Evolutionary conservation across 768 basidiomycete species (phyloP).

Genomic region (Lentinula aciculospora): DNA sequence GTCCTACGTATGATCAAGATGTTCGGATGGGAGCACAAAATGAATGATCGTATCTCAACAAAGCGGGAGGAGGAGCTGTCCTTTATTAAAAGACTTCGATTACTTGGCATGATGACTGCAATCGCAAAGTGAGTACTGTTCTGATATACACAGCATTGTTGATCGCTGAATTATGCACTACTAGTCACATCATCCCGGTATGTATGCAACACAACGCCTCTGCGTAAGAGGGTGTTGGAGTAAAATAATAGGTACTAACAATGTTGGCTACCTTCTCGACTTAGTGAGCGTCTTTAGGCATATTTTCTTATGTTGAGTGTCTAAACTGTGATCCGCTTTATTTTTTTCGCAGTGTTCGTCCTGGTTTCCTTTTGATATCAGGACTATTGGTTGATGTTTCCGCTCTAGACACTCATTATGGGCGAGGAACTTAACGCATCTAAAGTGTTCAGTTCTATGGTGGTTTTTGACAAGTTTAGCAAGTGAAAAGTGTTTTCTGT

Average conservation of each 20-base stretch:
- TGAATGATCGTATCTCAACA: slow-evolving; percentile 30
- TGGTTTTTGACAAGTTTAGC: slow-evolving; percentile 39
- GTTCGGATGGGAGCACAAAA: slow-evolving; percentile 44
- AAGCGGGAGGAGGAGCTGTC: slow-evolving; percentile 43
- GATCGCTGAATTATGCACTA: neutral
- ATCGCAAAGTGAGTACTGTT: slow-evolving; percentile 24
- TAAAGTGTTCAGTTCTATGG: slow-evolving; percentile 24
- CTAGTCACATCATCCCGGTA: slow-evolving; percentile 36
- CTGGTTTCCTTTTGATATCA: neutral
- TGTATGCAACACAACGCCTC: neutral
- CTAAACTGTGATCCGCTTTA: too few species aligned
- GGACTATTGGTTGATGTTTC: neutral
- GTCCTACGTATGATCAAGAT: slow-evolving; percentile 45
- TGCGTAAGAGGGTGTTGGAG: neutral
- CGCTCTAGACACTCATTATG: slow-evolving; percentile 7
- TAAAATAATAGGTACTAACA: slow-evolving; percentile 23
- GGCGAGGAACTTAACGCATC: slow-evolving; percentile 9
- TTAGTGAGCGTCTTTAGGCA: slow-evolving; percentile 24
- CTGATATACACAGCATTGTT: neutral
- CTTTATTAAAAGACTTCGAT: slow-evolving; percentile 30
- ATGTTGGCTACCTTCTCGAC: slow-evolving; percentile 42
- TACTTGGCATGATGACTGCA: slow-evolving; percentile 30
- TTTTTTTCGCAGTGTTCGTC: neutral
- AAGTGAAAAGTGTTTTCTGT: neutral
- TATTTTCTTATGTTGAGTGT: neutral